These are phyloP conservation scores for Cyanidium caldarium DNA, from an alignment of 23 red algal species.

Conservation along the genomic window DNA sequence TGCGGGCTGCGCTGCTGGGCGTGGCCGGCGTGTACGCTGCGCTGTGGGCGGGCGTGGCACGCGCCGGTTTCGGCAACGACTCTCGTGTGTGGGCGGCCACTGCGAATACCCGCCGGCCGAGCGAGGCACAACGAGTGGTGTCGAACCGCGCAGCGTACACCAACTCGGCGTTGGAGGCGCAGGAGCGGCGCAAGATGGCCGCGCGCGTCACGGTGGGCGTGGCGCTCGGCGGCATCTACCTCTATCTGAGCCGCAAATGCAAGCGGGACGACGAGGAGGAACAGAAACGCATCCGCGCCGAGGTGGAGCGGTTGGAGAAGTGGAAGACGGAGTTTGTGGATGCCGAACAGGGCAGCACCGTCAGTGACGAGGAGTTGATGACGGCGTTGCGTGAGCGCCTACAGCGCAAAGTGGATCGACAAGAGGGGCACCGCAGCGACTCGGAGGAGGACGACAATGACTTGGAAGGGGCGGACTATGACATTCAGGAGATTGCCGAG, in stretches of 20 bases:
- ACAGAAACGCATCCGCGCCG: slow-evolving; percentile 7
- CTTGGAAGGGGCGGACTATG: no score
- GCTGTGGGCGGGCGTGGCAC: no score
- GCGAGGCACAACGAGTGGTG: no score
- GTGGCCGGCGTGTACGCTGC: no score
- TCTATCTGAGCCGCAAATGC: neutral
- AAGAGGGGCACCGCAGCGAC: neutral
- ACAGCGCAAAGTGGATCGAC: neutral
- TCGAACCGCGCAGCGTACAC: no score
- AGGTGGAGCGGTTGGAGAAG: slow-evolving; percentile 2
- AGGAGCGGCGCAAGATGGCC: no score
- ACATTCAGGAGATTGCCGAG: no score
- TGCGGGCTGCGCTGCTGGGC: no score
- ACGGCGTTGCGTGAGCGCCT: neutral
- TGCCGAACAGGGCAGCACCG: neutral
- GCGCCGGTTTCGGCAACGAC: no score
- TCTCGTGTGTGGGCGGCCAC: no score
- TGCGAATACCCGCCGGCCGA: no score
- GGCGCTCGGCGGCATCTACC: neutral
- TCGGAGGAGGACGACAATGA: neutral
- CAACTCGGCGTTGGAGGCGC: no score
- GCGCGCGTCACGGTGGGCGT: neutral
- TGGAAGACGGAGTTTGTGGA: slow-evolving; percentile 8
- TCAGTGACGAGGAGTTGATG: slow-evolving; percentile 1
- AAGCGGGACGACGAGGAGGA: neutral